A percentile compares a stretch with the other conserved stretches of the same genome.
Evolutionary conservation across 306 rosid genomes (phyloP).

Genomic region (Inga oerstediana): DNA sequence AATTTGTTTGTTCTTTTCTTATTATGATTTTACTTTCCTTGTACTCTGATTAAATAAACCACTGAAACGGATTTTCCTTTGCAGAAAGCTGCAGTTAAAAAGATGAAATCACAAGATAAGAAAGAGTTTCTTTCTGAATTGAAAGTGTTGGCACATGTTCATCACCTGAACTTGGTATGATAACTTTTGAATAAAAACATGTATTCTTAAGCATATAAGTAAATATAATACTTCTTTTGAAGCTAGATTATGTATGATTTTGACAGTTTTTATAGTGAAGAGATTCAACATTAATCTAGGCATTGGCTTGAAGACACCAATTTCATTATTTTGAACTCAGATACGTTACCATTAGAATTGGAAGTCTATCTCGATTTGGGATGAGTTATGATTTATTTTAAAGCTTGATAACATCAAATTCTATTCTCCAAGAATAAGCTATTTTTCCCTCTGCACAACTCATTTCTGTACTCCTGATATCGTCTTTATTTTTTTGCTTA

Average conservation of each 20-base stretch:
- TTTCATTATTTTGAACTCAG: not conserved
- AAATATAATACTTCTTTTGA: not conserved
- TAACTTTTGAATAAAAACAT: constrained; percentile 7
- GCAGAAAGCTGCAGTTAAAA: constrained; percentile 87
- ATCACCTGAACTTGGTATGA: constrained; percentile 89
- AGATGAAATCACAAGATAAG: constrained; percentile 84
- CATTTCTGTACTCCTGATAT: not conserved
- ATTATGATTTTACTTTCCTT: not conserved
- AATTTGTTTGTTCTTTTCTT: not conserved
- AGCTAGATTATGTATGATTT: not conserved
- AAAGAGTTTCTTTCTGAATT: constrained; percentile 85
- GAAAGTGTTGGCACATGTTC: constrained; percentile 79
- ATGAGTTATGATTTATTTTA: not conserved
- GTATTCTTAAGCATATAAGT: not conserved
- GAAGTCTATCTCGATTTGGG: not conserved
- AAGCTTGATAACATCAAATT: not conserved
- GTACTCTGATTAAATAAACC: constrained; percentile 17
- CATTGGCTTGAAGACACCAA: not conserved
- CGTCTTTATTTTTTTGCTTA: too few relatives aligned
- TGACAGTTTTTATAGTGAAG: not conserved
- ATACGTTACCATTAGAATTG: not conserved
- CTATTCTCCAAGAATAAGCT: not conserved
- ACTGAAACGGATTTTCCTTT: constrained; percentile 1
- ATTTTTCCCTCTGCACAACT: not conserved
- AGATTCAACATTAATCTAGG: not conserved